These are phyloP conservation scores for Nadsonia starkeyi-henricii DNA, from an alignment of 1,139 yeast genomes.

Conservation along the genomic window DNA sequence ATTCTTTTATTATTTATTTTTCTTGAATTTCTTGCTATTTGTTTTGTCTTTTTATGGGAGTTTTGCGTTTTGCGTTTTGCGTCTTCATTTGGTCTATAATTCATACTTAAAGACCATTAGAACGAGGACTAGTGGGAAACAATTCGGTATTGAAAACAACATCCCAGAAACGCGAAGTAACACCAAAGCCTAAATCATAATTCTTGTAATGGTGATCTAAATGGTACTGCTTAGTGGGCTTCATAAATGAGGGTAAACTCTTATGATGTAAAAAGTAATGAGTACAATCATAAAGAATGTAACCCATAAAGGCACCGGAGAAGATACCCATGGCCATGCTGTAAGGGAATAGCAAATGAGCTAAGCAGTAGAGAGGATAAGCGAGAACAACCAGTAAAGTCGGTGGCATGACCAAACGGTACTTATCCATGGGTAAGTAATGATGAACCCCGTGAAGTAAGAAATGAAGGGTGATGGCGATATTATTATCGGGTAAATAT, in stretches of 20 bases:
- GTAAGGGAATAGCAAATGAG: constrained; percentile 44
- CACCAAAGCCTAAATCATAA: constrained; percentile 93
- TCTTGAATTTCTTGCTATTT: no score
- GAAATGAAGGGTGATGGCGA: constrained; percentile 72
- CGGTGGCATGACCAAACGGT: constrained; percentile 94
- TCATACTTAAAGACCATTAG: constrained; percentile 1
- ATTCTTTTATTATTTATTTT: no score
- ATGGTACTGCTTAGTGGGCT: constrained; percentile 74
- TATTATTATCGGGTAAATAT: constrained; percentile 66
- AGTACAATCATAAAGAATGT: constrained; percentile 77
- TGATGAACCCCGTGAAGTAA: constrained; percentile 92
- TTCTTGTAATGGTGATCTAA: constrained; percentile 96
- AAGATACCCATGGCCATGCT: constrained; percentile 52
- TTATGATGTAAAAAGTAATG: constrained; percentile 87
- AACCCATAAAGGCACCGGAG: constrained; percentile 93
- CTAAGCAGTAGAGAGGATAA: constrained; percentile 46
- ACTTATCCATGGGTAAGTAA: constrained; percentile 90
- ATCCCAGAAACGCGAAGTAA: constrained; percentile 90
- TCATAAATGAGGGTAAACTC: constrained; percentile 59
- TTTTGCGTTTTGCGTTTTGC: no score
- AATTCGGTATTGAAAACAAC: constrained; percentile 65
- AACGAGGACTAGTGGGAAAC: constrained; percentile 16
- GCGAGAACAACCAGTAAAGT: constrained; percentile 49
- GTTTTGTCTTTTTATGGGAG: no score
- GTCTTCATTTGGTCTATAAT: no score